Percentiles rank a stretch among this genome's conserved stretches.
Conservation (phyloP, 208 protist genomes). For the Wallacemonas collosoma region DNA sequence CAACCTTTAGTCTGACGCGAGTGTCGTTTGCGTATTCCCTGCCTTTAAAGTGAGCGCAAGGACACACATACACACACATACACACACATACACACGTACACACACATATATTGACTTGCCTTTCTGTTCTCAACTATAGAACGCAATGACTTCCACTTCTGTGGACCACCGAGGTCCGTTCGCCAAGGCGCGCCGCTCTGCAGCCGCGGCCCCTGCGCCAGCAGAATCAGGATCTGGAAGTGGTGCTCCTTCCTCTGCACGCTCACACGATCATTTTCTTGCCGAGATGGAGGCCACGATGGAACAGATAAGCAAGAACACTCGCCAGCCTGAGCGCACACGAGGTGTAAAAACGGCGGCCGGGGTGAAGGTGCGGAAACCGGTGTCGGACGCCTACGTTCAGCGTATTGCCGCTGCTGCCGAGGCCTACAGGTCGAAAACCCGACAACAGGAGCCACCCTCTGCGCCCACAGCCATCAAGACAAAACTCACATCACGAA, state of each 20-base stretch:
- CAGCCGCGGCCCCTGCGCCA: neutral
- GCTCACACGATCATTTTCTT: neutral
- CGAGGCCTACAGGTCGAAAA: neutral
- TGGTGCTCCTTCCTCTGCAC: no score
- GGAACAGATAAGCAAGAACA: neutral
- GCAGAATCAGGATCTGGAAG: no score
- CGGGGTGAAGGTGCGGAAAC: neutral
- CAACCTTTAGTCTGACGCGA: no score
- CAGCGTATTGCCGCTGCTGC: slow-evolving; percentile 3
- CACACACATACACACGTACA: neutral
- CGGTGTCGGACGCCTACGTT: neutral
- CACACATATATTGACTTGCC: slow-evolving; percentile 1
- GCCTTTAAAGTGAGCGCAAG: no score
- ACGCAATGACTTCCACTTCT: neutral
- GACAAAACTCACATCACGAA: no score
- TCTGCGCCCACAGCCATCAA: neutral
- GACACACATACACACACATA: neutral
- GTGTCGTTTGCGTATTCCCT: no score
- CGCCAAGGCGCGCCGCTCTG: neutral
- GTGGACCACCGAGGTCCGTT: neutral
- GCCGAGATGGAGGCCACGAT: slow-evolving; percentile 1
- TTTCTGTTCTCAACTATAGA: slow-evolving; percentile 8
- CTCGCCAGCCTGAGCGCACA: neutral
- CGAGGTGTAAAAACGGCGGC: neutral
- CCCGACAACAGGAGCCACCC: neutral